phyloP scores from a whole-genome alignment of 495 filamentous ascomycete genomes.

The Eremomyces bilateralis region DNA sequence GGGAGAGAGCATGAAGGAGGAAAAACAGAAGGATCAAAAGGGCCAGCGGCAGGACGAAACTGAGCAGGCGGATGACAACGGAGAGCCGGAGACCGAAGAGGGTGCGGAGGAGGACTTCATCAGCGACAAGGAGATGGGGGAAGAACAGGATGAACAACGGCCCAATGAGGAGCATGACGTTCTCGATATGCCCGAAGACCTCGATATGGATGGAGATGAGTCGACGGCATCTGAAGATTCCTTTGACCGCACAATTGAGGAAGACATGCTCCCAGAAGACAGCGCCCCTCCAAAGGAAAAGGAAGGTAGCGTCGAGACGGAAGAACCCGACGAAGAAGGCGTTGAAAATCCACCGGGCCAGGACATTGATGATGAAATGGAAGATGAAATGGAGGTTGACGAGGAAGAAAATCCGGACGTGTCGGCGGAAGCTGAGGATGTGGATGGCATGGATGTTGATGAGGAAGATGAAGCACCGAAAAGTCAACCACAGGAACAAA shows the following conservation, averaged over 20 bases:
- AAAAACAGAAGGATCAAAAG: slow-evolving; percentile 49
- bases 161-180: slow-evolving; percentile 40
- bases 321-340: slow-evolving; percentile 8
- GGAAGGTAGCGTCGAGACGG: slow-evolving; percentile 1
- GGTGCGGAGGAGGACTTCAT: slow-evolving; percentile 19
- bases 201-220: slow-evolving; percentile 44
- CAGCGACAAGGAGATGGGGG: slow-evolving; percentile 25
- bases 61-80: slow-evolving; percentile 26
- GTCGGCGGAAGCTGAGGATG: slow-evolving; percentile 9
- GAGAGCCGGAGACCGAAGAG: slow-evolving; percentile 16
- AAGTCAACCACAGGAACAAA: background rate
- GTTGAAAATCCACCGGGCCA: slow-evolving; percentile 19
- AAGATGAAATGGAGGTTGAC: slow-evolving; percentile 18
- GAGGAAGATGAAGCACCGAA: slow-evolving; percentile 1
- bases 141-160: slow-evolving; percentile 27
- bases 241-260: slow-evolving; percentile 19
- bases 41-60: slow-evolving; percentile 35
- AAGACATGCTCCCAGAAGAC: slow-evolving; percentile 47
- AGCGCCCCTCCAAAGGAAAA: background rate
- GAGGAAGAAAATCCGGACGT: slow-evolving; percentile 19
- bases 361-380: slow-evolving; percentile 40
- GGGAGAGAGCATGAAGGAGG: slow-evolving; percentile 62
- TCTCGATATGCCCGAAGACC: slow-evolving; percentile 45
- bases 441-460: slow-evolving; percentile 6
- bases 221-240: slow-evolving; percentile 31